Base-by-base conservation (phyloP, 2,329 filamentous ascomycete genomes). In the Stylonectria norvegica region DNA sequence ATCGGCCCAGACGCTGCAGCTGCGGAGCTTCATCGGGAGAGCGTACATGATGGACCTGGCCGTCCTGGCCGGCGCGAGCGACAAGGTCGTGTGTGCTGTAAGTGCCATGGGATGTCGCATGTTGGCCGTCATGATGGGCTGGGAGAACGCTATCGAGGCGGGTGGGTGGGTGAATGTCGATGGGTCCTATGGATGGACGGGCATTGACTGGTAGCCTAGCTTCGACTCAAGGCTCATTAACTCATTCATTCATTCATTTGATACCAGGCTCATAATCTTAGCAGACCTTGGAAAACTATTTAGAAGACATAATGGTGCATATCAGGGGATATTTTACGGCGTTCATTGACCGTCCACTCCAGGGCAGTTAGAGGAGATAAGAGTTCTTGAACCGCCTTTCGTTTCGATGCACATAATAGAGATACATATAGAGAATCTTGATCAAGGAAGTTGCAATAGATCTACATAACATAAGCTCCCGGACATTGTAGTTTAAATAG, bases 111-210 rank as follows among this genome's bases (percentile, higher is more conserved):
- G 79, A 1, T 95, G 89, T 61, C 76, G 86, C 16, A 56, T 94
- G 38, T 61, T 94, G 47, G 89, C 79, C 2, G 86, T 95, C 28
- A 89, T 94, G 83, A 81, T 93, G 80, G 89, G 89, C 0, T 90
- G 86, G 86, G 83, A 90, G 25, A 73, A 71, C 20, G 79, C 76
- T 5, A 73, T 89, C 45, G 69, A 69, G 22, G 62, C 72, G 14
- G 73, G 71, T 2, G 70, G 72, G 31, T 94, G 88, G 86, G 72
- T 79, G 43, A 94, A 94, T 64, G 77, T 95, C n/a, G 86, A 91
- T 60, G 84, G 83, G 2, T 73, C 74, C 10, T 81, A 76, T 52
- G 70, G 71, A 10, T 88, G 85, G 85, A 72, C 63, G 6, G 73
- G 69, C 11, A 60, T 73, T 35, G 56, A 60, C 19, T 64, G 63